Conservation (phyloP, 2,329 filamentous ascomycete genomes). For the Cytospora piceae region DNA sequence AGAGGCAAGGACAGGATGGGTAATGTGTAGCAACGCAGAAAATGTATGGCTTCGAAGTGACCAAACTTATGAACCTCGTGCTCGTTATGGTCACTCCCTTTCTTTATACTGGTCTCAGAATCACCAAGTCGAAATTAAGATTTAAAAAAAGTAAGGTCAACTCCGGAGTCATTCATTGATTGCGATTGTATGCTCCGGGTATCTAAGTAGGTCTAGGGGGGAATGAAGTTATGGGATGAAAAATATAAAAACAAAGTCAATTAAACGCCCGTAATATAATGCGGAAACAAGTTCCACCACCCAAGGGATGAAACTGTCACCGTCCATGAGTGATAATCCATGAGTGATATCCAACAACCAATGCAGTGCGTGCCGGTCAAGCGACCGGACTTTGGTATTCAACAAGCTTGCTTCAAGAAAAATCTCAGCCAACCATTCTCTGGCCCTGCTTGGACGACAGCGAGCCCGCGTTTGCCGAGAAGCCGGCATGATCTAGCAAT, state of each 20-base stretch:
- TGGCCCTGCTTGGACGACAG: constrained; percentile 2
- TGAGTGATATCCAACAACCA: constrained; percentile 15
- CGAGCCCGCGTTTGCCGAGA: constrained; percentile 7
- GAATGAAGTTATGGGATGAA: not conserved
- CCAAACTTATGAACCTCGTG: too few relatives aligned
- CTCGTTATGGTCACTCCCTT: not conserved
- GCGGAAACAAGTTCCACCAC: constrained; percentile 15
- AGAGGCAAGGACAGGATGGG: not conserved
- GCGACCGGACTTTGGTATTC: constrained; percentile 26
- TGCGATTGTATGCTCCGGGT: not conserved
- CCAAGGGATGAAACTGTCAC: constrained; percentile 4
- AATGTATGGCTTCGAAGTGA: not conserved
- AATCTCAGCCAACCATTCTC: not conserved
- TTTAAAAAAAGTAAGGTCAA: not conserved
- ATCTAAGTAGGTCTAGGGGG: not conserved
- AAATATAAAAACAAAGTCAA: constrained; percentile 24
- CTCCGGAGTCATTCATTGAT: not conserved
- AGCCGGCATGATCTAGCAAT: not conserved
- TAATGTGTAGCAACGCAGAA: not conserved
- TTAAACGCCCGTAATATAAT: constrained; percentile 34
- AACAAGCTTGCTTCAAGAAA: constrained; percentile 12
- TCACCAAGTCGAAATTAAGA: not conserved
- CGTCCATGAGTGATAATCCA: constrained; percentile 6
- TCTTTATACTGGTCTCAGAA: not conserved
- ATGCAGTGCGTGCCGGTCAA: constrained; percentile 19